Conservation (phyloP, 2,329 filamentous ascomycete genomes). For the Coleophoma eucalyptorum region DNA sequence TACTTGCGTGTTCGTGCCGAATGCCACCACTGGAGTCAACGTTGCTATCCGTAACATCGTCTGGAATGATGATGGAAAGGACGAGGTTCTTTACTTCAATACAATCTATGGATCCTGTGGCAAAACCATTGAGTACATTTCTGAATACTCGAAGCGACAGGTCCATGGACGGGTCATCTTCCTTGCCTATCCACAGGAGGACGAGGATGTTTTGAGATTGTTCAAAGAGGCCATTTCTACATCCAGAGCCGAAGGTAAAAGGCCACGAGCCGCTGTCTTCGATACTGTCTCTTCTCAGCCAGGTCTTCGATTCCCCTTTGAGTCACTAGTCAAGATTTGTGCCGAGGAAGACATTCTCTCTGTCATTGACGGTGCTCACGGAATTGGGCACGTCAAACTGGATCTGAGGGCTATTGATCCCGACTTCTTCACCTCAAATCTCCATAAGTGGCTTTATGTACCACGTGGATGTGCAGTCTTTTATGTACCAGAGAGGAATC, state of each 20-base stretch:
- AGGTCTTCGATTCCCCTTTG: slow-evolving; percentile 76
- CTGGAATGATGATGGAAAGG: slow-evolving; percentile 56
- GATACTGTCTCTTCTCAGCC: slow-evolving; percentile 79
- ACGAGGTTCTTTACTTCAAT: slow-evolving; percentile 75
- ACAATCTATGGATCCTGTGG: slow-evolving; percentile 73
- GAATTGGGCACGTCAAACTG: slow-evolving; percentile 72
- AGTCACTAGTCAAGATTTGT: slow-evolving; percentile 61
- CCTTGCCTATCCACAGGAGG: slow-evolving; percentile 65
- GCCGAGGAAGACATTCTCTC: slow-evolving; percentile 65
- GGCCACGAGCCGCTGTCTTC: slow-evolving; percentile 66
- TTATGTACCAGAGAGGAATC: slow-evolving; percentile 74
- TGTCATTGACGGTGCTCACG: slow-evolving; percentile 75
- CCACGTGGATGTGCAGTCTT: slow-evolving; percentile 80
- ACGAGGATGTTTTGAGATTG: slow-evolving; percentile 57
- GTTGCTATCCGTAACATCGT: slow-evolving; percentile 72
- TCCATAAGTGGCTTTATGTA: slow-evolving; percentile 85
- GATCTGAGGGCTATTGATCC: slow-evolving; percentile 65
- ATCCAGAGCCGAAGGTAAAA: slow-evolving; percentile 52
- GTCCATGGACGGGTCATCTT: slow-evolving; percentile 50
- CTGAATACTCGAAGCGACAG: slow-evolving; percentile 53
- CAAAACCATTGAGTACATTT: slow-evolving; percentile 67
- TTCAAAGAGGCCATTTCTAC: slow-evolving; percentile 57
- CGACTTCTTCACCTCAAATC: slow-evolving; percentile 86
- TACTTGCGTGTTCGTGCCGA: slow-evolving; percentile 72
- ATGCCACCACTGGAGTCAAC: slow-evolving; percentile 77